Conservation (phyloP, 371 early-diverging fungal genomes). For the Mortierella sp. region DNA sequence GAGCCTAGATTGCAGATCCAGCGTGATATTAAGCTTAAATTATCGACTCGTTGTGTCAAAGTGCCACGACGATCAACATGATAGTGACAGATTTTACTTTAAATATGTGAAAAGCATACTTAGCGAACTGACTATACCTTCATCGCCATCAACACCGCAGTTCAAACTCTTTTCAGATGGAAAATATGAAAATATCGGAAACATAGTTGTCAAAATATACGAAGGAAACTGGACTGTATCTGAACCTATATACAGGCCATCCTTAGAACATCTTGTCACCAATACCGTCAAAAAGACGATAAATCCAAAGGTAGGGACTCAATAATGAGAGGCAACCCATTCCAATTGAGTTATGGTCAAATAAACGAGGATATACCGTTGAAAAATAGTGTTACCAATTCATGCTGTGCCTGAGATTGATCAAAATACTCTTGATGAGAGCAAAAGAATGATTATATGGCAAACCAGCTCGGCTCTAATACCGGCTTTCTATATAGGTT, state of each 20-base stretch:
- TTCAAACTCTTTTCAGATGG: background rate
- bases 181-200: background rate
- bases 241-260: background rate
- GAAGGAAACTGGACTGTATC: too few relatives aligned
- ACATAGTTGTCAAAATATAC: too few relatives aligned
- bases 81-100: background rate
- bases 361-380: too few relatives aligned
- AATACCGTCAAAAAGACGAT: background rate
- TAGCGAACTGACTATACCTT: too few relatives aligned
- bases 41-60: background rate
- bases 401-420: too few relatives aligned
- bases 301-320: conserved; percentile 1
- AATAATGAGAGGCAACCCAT: background rate
- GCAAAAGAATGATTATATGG: too few relatives aligned
- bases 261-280: background rate
- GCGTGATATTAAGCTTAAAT: background rate
- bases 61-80: background rate
- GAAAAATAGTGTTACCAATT: too few relatives aligned
- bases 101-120: background rate
- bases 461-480: background rate
- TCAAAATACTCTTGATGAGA: too few relatives aligned
- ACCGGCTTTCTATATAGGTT: background rate
- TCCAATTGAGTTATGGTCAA: too few relatives aligned
- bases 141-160: too few relatives aligned
- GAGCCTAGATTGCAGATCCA: background rate